Percentiles rank a stretch among this genome's conserved stretches.
Evolutionary conservation across 352 stramenopile species (phyloP).

Genomic region (Phytopythium aichiense): DNA sequence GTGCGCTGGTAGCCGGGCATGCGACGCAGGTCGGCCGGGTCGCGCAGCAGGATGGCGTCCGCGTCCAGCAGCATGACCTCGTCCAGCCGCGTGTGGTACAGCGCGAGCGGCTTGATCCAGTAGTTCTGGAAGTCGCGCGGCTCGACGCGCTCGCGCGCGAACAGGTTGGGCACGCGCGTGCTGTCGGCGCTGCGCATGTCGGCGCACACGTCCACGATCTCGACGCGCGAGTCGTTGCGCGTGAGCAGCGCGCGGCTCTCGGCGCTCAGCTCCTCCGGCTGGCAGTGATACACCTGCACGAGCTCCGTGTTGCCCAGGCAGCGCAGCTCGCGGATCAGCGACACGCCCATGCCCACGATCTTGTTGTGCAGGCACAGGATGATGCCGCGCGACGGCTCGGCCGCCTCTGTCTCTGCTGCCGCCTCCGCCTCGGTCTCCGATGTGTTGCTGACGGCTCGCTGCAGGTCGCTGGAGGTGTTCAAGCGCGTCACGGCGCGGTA

Average conservation of each 20-base stretch:
- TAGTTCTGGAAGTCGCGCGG: slow-evolving; percentile 45
- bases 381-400: slow-evolving; percentile 20
- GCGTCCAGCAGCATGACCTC: slow-evolving; percentile 55
- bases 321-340: too few relatives aligned
- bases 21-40: slow-evolving; percentile 31
- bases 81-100: slow-evolving; percentile 43
- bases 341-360: too few relatives aligned
- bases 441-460: too few relatives aligned
- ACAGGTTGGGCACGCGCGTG: slow-evolving; percentile 9
- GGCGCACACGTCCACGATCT: slow-evolving; percentile 62
- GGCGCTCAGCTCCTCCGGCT: slow-evolving; percentile 4
- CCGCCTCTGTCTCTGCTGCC: neutral
- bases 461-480: neutral
- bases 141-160: slow-evolving; percentile 14
- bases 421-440: neutral
- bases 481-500: neutral
- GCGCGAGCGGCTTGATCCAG: slow-evolving; percentile 56
- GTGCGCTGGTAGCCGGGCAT: slow-evolving; percentile 33
- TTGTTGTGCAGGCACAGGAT: slow-evolving; percentile 10
- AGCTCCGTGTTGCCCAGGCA: too few relatives aligned
- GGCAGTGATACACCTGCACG: too few relatives aligned
- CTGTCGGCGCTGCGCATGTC: slow-evolving; percentile 27
- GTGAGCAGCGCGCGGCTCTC: slow-evolving; percentile 31
- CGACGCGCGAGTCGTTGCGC: slow-evolving; percentile 33
- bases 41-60: slow-evolving; percentile 39